These are phyloP conservation scores for Botrytis tulipae DNA, from an alignment of 2,329 filamentous ascomycete genomes.

Conservation along the genomic window DNA sequence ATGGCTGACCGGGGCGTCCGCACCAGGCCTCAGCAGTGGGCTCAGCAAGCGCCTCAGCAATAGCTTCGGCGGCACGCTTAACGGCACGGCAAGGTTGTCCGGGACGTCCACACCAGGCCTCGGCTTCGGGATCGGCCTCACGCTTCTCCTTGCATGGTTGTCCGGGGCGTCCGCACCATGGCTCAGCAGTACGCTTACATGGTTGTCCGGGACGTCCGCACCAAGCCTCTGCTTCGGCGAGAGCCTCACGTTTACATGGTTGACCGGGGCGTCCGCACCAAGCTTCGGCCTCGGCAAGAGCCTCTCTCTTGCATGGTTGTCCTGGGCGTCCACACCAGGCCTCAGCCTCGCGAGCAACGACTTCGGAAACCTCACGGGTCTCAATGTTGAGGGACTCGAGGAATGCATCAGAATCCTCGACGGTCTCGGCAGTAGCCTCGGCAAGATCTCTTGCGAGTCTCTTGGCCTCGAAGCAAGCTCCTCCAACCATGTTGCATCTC, in stretches of 20 bases:
- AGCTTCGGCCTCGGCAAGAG: slow-evolving; percentile 20
- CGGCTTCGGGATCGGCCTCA: slow-evolving; percentile 24
- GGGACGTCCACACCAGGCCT: slow-evolving; percentile 12
- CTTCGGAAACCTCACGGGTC: slow-evolving; percentile 20
- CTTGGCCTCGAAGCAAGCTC: slow-evolving; percentile 24
- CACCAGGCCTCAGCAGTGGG: slow-evolving; percentile 31
- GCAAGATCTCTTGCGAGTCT: slow-evolving; percentile 22
- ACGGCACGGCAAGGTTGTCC: slow-evolving; percentile 21
- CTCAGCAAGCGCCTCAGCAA: slow-evolving; percentile 27
- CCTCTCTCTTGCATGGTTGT: slow-evolving; percentile 29
- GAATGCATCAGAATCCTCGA: slow-evolving; percentile 4
- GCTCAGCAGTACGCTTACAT: slow-evolving; percentile 26
- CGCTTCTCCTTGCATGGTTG: slow-evolving; percentile 28
- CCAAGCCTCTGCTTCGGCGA: slow-evolving; percentile 33
- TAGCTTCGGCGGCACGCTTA: slow-evolving; percentile 19
- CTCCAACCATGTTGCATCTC: slow-evolving; percentile 23
- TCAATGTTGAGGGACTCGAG: slow-evolving; percentile 15
- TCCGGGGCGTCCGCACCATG: slow-evolving; percentile 26
- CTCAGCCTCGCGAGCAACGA: slow-evolving; percentile 20
- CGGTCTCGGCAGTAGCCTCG: slow-evolving; percentile 8
- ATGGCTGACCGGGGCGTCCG: slow-evolving; percentile 25
- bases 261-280: slow-evolving; percentile 19
- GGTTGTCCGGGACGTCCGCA: slow-evolving; percentile 25
- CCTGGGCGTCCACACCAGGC: slow-evolving; percentile 34
- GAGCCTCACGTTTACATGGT: slow-evolving; percentile 31